Evolutionary conservation across 2,329 filamentous ascomycete genomes (phyloP).

Genomic region (Metarhizium anisopliae): DNA sequence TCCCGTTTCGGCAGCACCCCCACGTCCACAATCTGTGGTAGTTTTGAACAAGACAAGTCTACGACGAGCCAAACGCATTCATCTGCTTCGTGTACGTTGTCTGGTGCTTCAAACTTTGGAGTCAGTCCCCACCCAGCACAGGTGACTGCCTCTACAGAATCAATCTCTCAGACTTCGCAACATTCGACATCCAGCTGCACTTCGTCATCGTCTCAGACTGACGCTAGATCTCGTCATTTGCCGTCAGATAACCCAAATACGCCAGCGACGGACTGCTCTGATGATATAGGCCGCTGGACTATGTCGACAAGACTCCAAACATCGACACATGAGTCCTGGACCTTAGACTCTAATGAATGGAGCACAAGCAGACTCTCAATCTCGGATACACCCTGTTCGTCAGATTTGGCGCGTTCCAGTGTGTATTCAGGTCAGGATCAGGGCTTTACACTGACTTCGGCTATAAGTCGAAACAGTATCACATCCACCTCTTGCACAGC

Average conservation of each 20-base stretch:
- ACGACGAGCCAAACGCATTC: neutral
- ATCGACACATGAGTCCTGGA: neutral
- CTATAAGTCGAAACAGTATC: neutral
- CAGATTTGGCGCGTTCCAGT: neutral
- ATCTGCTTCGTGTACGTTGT: neutral
- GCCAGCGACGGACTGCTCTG: neutral
- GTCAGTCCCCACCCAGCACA: neutral
- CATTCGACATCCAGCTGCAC: neutral
- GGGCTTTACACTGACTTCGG: neutral
- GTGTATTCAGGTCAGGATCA: neutral
- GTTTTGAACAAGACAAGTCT: neutral
- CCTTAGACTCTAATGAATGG: neutral
- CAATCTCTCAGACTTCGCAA: neutral
- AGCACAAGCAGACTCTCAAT: neutral
- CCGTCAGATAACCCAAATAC: neutral
- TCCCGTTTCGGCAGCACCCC: neutral
- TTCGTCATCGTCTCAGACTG: neutral
- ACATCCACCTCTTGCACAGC: conserved; percentile 1
- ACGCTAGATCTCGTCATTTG: neutral
- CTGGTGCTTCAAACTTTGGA: neutral
- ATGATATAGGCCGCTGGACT: neutral
- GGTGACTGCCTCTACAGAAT: neutral
- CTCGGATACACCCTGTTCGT: neutral
- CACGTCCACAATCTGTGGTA: neutral
- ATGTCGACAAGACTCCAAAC: neutral